phyloP scores from a whole-genome alignment of 306 rosid species.

The Cicer cuneatum region DNA sequence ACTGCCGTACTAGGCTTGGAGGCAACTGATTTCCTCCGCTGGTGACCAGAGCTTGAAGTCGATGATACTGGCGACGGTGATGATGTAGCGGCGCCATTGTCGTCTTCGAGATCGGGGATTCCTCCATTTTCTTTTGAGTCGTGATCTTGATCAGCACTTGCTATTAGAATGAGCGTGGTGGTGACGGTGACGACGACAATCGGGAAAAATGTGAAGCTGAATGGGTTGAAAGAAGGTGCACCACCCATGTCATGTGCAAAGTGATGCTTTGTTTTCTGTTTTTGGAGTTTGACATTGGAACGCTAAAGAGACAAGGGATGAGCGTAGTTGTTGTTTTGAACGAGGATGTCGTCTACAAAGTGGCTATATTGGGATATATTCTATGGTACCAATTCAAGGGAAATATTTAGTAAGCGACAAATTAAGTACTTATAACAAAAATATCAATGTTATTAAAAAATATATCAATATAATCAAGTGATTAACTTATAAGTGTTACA shows the following conservation, averaged over 20 bases:
- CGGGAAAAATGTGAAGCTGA: not conserved
- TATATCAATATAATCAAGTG: too few species aligned
- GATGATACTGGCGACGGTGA: not conserved
- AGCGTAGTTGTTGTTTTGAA: constrained; percentile 11
- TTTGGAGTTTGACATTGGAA: constrained; percentile 10
- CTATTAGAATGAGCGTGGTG: constrained; percentile 10
- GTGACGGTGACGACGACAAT: constrained; percentile 11
- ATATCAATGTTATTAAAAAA: too few species aligned
- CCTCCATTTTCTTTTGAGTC: not conserved
- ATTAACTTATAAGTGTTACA: too few species aligned
- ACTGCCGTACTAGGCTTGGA: constrained; percentile 54
- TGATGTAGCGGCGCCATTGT: not conserved
- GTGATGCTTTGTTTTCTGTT: constrained; percentile 17
- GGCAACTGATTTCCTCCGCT: not conserved
- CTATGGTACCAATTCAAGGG: constrained; percentile 38
- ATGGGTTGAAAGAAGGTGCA: constrained; percentile 35
- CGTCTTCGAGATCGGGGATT: not conserved
- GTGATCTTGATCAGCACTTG: not conserved
- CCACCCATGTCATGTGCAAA: constrained; percentile 40
- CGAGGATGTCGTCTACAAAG: constrained; percentile 17
- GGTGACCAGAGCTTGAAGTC: not conserved
- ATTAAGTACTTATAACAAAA: too few species aligned
- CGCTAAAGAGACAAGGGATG: constrained; percentile 1
- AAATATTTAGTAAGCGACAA: not conserved
- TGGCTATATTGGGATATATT: constrained; percentile 16